Evolutionary conservation across 495 filamentous ascomycete genomes (phyloP).

Genomic region (Hypoxylon cercidicola): DNA sequence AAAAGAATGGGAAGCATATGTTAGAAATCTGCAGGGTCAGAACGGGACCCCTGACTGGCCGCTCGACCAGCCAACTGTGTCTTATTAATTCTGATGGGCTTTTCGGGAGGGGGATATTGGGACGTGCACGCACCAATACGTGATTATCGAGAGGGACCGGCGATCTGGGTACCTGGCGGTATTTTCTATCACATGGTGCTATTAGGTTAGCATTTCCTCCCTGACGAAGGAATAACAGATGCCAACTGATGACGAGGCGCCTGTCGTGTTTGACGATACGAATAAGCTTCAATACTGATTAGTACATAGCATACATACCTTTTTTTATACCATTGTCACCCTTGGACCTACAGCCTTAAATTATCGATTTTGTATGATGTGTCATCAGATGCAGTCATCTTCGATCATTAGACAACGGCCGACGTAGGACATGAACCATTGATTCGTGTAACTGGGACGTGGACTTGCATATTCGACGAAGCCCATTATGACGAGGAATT

Average conservation of each 20-base stretch:
- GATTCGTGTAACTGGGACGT: constrained; percentile 29
- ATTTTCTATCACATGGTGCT: constrained; percentile 34
- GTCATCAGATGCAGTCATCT: constrained; percentile 22
- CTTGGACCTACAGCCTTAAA: constrained; percentile 1
- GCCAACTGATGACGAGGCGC: constrained; percentile 6
- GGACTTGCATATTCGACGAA: constrained; percentile 4
- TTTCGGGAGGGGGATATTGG: constrained; percentile 1
- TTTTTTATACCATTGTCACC: too few relatives aligned
- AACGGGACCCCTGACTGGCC: constrained; percentile 18
- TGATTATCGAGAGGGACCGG: constrained; percentile 18
- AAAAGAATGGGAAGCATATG: constrained; percentile 25
- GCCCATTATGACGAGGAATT: constrained; percentile 2
- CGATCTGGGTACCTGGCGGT: constrained; percentile 36
- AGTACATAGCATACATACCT: too few relatives aligned
- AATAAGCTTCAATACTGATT: too few relatives aligned
- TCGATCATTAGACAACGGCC: constrained; percentile 35
- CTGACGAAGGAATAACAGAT: constrained; percentile 1
- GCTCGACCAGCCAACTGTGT: constrained; percentile 28
- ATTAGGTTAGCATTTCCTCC: constrained; percentile 6
- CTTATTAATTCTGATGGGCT: constrained; percentile 25
- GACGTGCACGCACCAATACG: background rate
- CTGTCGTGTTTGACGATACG: background rate
- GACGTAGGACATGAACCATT: constrained; percentile 28
- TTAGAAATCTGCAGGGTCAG: constrained; percentile 41
- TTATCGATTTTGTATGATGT: constrained; percentile 22